phyloP scores from a whole-genome alignment of 1,284 basidiomycete species.

The Pseudozyma hubeiensis region DNA sequence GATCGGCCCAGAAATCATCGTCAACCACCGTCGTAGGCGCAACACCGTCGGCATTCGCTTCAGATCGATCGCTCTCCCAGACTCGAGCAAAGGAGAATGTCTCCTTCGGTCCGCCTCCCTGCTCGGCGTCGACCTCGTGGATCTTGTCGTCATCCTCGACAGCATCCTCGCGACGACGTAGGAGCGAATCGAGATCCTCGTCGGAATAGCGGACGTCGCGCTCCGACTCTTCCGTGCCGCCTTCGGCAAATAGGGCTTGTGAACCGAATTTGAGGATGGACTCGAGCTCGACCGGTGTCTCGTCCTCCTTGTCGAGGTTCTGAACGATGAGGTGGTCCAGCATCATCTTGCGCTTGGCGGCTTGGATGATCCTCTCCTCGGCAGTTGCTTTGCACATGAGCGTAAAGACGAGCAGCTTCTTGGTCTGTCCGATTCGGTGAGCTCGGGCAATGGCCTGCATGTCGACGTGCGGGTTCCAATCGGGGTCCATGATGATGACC shows the following conservation, averaged over 20 bases:
- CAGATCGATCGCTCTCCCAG: conserved; percentile 59
- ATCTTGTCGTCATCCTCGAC: conserved; percentile 47
- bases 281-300: conserved; percentile 61
- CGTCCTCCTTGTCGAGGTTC: conserved; percentile 55
- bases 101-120: conserved; percentile 34
- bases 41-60: conserved; percentile 17
- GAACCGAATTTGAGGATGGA: conserved; percentile 68
- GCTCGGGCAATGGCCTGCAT: conserved; percentile 86
- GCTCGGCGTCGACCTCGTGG: neutral
- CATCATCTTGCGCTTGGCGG: conserved; percentile 66
- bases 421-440: conserved; percentile 74
- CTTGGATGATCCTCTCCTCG: conserved; percentile 68
- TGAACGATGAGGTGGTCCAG: conserved; percentile 69
- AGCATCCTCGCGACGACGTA: conserved; percentile 58
- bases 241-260: conserved; percentile 66
- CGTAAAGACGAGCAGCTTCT: conserved; percentile 69
- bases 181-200: conserved; percentile 65
- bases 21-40: conserved; percentile 61
- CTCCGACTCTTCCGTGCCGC: conserved; percentile 59
- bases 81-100: conserved; percentile 67
- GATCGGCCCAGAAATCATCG: conserved; percentile 61
- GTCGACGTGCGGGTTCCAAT: conserved; percentile 92
- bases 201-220: conserved; percentile 64
- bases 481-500: conserved; percentile 90
- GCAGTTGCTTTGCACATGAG: conserved; percentile 69